Percentiles rank a stretch among this genome's conserved stretches.
Evolutionary conservation across 2,329 filamentous ascomycete species (phyloP).

Genomic region (Septoria linicola): DNA sequence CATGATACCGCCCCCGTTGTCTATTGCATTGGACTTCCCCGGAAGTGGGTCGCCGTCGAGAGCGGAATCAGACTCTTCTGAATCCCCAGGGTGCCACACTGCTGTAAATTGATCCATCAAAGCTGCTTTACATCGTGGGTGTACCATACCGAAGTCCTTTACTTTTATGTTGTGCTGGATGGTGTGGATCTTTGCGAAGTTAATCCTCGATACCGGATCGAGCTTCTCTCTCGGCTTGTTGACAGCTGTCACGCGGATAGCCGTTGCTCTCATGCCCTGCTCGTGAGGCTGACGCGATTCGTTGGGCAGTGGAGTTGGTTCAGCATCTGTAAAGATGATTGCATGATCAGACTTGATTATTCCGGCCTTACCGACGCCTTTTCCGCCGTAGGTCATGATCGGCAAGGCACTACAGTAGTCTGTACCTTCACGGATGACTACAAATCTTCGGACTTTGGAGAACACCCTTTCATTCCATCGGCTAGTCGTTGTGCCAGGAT

Average conservation of each 20-base stretch:
- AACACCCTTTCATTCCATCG: conserved; percentile 21
- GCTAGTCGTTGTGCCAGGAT: conserved; percentile 2
- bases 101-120: background rate
- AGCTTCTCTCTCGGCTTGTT: conserved; percentile 1
- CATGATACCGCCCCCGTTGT: too few relatives aligned
- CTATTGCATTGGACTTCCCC: background rate
- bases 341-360: conserved; percentile 30
- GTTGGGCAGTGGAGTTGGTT: background rate
- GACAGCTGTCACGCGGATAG: conserved; percentile 26
- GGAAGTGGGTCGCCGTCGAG: background rate
- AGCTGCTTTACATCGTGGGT: background rate
- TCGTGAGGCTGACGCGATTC: conserved; percentile 20
- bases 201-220: conserved; percentile 8
- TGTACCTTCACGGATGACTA: conserved; percentile 26
- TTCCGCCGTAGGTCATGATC: conserved; percentile 29
- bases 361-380: conserved; percentile 23
- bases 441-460: conserved; percentile 31
- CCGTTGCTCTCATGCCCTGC: conserved; percentile 13
- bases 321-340: conserved; percentile 28
- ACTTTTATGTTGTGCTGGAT: conserved; percentile 32
- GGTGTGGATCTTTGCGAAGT: conserved; percentile 21
- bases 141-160: conserved; percentile 23
- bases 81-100: background rate
- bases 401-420: conserved; percentile 27
- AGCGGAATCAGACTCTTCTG: background rate